A percentile compares a stretch with the other conserved stretches of the same genome.
phyloP scores from a whole-genome alignment of 2,329 filamentous ascomycete genomes.

The Fusarium udum region DNA sequence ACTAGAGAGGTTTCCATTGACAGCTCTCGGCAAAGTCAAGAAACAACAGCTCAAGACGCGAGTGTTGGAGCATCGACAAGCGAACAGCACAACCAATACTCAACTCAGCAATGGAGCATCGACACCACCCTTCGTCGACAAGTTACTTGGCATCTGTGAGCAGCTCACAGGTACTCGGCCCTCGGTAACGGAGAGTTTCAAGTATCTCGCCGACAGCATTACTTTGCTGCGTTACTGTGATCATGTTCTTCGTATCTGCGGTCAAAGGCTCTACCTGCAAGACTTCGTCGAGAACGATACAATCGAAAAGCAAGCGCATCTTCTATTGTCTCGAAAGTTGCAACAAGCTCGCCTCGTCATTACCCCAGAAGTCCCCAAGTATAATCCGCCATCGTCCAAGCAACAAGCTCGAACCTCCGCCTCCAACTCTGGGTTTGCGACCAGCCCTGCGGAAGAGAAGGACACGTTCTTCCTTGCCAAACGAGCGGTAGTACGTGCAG shows the following conservation, averaged over 20 bases:
- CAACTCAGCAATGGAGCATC: not conserved
- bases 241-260: constrained; percentile 38
- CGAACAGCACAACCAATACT: not conserved
- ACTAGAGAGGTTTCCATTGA: constrained; percentile 51
- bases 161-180: constrained; percentile 45
- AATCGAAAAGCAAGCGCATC: constrained; percentile 44
- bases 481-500: constrained; percentile 20
- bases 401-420: not conserved
- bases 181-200: constrained; percentile 37
- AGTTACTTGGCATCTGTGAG: constrained; percentile 44
- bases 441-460: not conserved
- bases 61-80: constrained; percentile 31
- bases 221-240: constrained; percentile 52
- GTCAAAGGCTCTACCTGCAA: constrained; percentile 48
- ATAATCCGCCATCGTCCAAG: not conserved
- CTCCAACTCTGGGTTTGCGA: not conserved
- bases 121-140: constrained; percentile 23
- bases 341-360: constrained; percentile 27
- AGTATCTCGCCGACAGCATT: constrained; percentile 50
- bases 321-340: constrained; percentile 38
- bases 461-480: constrained; percentile 12
- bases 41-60: constrained; percentile 49
- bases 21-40: constrained; percentile 56
- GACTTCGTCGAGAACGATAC: constrained; percentile 47
- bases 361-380: not conserved